phyloP scores from a whole-genome alignment of 169 alveolate species.

The Cryptosporidium felis region DNA sequence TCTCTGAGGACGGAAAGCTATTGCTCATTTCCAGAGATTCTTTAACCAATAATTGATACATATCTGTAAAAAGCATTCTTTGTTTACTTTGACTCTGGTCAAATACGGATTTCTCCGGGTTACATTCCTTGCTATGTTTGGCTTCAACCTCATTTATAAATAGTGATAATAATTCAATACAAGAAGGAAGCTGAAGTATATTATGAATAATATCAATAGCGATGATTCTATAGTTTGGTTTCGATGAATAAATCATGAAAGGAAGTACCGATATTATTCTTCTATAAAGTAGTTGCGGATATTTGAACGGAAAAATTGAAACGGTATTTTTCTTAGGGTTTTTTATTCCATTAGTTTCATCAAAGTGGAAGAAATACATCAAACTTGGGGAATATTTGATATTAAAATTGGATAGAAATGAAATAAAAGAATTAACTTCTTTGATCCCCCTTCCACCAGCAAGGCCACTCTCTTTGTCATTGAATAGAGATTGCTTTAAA shows the following conservation, averaged over 20 bases:
- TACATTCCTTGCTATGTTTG: not conserved
- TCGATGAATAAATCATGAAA: slow-evolving; percentile 33
- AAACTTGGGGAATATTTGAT: no score
- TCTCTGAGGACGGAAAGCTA: no score
- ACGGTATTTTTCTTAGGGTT: not conserved
- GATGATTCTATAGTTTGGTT: slow-evolving; percentile 39
- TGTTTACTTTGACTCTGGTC: no score
- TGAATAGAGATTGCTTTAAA: slow-evolving; percentile 29
- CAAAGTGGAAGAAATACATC: no score
- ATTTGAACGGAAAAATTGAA: slow-evolving; percentile 17
- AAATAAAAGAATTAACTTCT: slow-evolving; percentile 54
- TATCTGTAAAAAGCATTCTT: no score
- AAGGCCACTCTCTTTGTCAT: not conserved
- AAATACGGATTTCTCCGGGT: not conserved
- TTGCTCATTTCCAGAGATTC: no score
- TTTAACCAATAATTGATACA: no score
- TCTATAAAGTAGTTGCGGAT: slow-evolving; percentile 40
- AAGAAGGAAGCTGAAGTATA: slow-evolving; percentile 42
- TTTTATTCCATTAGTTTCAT: not conserved
- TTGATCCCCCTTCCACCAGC: slow-evolving; percentile 12
- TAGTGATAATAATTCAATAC: not conserved
- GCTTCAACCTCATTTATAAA: not conserved
- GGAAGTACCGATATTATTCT: slow-evolving; percentile 57
- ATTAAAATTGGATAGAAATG: slow-evolving; percentile 25
- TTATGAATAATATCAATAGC: slow-evolving; percentile 37